phyloP scores from a whole-genome alignment of 2,329 filamentous ascomycete species.

The Fusarium sp. region DNA sequence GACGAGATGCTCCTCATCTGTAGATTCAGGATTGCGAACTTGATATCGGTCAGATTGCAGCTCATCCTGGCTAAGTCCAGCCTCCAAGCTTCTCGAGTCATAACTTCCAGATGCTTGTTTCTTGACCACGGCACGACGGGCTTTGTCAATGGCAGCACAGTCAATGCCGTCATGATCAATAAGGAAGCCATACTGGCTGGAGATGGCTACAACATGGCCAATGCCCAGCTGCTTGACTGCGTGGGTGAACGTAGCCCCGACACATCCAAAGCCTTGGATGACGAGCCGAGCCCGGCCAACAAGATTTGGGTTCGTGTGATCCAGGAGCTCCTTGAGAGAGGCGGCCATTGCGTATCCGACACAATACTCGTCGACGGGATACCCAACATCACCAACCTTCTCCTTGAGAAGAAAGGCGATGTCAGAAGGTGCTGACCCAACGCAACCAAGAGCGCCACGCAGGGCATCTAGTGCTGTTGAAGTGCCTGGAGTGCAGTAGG shows the following conservation, averaged over 20 bases:
- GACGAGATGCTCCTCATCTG: background rate
- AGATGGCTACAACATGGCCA: background rate
- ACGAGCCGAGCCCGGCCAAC: background rate
- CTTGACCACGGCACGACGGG: background rate
- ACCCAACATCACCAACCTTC: background rate
- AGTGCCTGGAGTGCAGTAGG: background rate
- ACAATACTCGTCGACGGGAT: background rate
- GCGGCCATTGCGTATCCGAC: background rate
- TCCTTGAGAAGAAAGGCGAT: background rate
- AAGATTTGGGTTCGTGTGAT: background rate
- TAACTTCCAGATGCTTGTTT: background rate
- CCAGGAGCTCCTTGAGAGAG: background rate
- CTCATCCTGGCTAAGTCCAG: background rate
- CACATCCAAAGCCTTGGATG: background rate
- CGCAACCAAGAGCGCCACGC: background rate
- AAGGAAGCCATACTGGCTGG: background rate
- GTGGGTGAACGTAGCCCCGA: background rate
- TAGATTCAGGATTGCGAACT: background rate
- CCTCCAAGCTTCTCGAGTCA: background rate
- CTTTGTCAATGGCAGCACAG: background rate
- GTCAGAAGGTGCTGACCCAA: background rate
- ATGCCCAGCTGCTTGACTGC: background rate
- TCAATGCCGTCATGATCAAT: background rate
- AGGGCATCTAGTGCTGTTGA: background rate
- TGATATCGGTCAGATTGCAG: background rate